phyloP scores from a whole-genome alignment of 169 alveolate species.

The Plasmodium knowlesi region DNA sequence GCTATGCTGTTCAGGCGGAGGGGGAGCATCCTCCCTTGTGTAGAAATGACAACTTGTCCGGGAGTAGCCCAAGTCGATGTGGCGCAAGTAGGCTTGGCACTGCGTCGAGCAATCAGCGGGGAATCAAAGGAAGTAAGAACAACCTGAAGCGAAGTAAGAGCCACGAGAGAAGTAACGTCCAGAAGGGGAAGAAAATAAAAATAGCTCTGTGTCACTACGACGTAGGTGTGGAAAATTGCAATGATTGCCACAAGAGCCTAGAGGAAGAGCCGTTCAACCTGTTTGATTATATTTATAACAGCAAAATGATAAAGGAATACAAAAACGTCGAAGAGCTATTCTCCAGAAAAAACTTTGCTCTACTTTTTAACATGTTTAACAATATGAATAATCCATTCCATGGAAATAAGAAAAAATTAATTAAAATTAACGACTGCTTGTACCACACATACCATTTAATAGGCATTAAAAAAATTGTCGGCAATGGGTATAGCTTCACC shows the following conservation, averaged over 20 bases:
- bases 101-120: not conserved
- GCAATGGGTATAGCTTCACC: constrained; percentile 41
- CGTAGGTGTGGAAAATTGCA: not conserved
- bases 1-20: not conserved
- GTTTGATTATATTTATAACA: constrained; percentile 51
- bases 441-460: constrained; percentile 69
- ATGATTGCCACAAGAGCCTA: not conserved
- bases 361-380: constrained; percentile 35
- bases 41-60: not conserved
- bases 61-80: not conserved
- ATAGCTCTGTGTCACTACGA: constrained; percentile 13
- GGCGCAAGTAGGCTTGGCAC: not conserved
- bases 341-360: not conserved
- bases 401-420: constrained; percentile 45
- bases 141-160: not conserved
- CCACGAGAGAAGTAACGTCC: not conserved
- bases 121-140: not conserved
- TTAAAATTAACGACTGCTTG: constrained; percentile 60
- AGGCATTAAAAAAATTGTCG: constrained; percentile 56
- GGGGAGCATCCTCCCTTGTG: not conserved
- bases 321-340: constrained; percentile 14
- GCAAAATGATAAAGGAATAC: constrained; percentile 67
- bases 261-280: constrained; percentile 20
- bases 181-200: constrained; percentile 39
- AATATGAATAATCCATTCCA: constrained; percentile 59